phyloP scores from a whole-genome alignment of 306 rosid species.

The Vigna mungo region DNA sequence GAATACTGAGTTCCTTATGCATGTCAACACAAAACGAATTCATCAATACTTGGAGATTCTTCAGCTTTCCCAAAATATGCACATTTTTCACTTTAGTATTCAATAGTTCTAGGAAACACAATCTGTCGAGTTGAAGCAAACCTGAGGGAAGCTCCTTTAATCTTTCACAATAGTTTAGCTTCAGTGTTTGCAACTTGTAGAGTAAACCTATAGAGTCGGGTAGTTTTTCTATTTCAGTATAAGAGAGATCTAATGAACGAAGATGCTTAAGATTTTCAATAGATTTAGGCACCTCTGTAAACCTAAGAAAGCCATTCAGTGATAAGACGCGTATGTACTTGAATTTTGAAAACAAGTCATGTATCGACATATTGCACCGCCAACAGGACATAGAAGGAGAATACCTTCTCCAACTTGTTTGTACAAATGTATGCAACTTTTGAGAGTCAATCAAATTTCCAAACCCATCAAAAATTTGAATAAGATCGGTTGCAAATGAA shows the following conservation, averaged over 20 bases:
- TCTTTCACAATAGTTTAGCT: neutral
- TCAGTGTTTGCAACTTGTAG: slow-evolving; percentile 14
- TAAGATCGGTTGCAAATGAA: neutral
- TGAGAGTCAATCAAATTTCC: too few species aligned
- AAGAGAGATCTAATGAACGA: neutral
- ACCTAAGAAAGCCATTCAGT: fast-evolving
- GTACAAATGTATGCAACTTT: too few species aligned
- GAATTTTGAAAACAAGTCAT: too few species aligned
- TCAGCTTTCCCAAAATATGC: neutral
- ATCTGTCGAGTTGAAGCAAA: slow-evolving; percentile 1
- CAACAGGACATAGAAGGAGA: too few species aligned
- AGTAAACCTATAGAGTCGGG: neutral
- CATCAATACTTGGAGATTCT: slow-evolving; percentile 8
- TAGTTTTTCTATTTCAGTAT: neutral
- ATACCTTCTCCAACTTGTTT: too few species aligned
- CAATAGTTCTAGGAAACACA: neutral
- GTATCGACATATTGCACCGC: too few species aligned
- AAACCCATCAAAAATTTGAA: too few species aligned
- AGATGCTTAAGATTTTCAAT: too few species aligned
- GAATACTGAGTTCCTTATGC: neutral
- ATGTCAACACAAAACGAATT: slow-evolving; percentile 10
- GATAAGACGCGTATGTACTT: too few species aligned
- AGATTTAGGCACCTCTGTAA: too few species aligned
- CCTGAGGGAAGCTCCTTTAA: slow-evolving; percentile 2
- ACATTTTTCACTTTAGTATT: neutral